These are phyloP conservation scores for Endocalyx cinctus DNA, from an alignment of 2,329 filamentous ascomycete species.

Conservation along the genomic window DNA sequence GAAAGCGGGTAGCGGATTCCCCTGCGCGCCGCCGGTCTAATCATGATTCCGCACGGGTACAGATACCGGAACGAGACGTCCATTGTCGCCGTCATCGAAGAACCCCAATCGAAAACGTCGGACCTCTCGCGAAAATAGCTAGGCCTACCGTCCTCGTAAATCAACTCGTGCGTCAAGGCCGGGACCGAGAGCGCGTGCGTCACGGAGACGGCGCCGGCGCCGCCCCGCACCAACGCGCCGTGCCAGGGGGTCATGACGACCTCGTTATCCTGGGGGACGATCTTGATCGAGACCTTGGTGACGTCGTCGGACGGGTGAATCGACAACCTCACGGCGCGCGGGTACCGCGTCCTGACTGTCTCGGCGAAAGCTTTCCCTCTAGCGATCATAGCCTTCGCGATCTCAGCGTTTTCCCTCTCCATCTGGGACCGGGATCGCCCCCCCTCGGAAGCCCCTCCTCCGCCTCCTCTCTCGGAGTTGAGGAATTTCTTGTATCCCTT, in stretches of 20 bases:
- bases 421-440: slow-evolving; percentile 12
- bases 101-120: slow-evolving; percentile 35
- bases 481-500: slow-evolving; percentile 14
- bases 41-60: slow-evolving; percentile 39
- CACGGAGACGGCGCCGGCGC: slow-evolving; percentile 8
- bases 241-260: slow-evolving; percentile 13
- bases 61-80: slow-evolving; percentile 38
- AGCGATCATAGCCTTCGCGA: slow-evolving; percentile 12
- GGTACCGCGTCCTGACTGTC: slow-evolving; percentile 6
- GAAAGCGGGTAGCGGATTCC: slow-evolving; percentile 31
- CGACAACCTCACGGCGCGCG: slow-evolving; percentile 9
- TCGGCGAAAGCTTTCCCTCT: slow-evolving; percentile 13
- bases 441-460: no score
- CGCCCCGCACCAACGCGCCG: no score
- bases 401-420: slow-evolving; percentile 9
- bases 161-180: slow-evolving; percentile 30
- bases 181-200: slow-evolving; percentile 11
- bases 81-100: slow-evolving; percentile 13
- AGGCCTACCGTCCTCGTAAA: slow-evolving; percentile 38
- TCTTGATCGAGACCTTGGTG: slow-evolving; percentile 10
- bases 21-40: slow-evolving; percentile 30
- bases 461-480: slow-evolving; percentile 9
- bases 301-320: slow-evolving; percentile 11
- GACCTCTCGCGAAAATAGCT: slow-evolving; percentile 46
- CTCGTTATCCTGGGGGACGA: slow-evolving; percentile 10